Evolutionary conservation across 2,329 filamentous ascomycete species (phyloP).

Genomic region (Eurotiales sp.): DNA sequence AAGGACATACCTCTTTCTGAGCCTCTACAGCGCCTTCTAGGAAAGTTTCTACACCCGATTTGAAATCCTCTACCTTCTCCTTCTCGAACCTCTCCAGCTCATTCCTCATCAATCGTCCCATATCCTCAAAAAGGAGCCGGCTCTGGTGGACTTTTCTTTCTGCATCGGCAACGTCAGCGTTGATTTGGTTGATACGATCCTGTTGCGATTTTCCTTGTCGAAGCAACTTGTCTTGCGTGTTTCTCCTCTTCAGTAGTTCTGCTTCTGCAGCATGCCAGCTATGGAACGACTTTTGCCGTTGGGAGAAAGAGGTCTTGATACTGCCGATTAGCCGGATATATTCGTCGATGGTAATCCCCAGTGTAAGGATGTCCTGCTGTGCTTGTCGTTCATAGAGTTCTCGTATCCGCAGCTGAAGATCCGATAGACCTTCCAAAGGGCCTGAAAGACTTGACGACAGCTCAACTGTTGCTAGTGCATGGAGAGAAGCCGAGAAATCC

Average conservation of each 20-base stretch:
- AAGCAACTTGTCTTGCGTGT: conserved; percentile 88
- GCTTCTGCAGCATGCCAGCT: conserved; percentile 89
- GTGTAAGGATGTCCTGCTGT: conserved; percentile 91
- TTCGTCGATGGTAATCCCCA: conserved; percentile 96
- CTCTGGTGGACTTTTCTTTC: conserved; percentile 91
- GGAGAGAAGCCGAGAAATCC: conserved; percentile 90
- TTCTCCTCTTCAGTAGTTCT: conserved; percentile 84
- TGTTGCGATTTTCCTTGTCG: conserved; percentile 94
- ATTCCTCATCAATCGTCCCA: conserved; percentile 86
- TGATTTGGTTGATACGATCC: conserved; percentile 86
- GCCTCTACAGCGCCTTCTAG: conserved; percentile 95
- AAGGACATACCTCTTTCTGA: conserved; percentile 83
- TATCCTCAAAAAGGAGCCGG: conserved; percentile 88
- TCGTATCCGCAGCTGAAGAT: conserved; percentile 87
- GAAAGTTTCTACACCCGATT: conserved; percentile 96
- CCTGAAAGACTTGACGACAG: conserved; percentile 83
- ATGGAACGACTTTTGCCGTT: conserved; percentile 93
- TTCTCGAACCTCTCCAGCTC: conserved; percentile 92
- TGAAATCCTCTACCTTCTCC: conserved; percentile 99
- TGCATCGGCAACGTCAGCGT: conserved; percentile 89
- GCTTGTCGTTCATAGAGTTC: conserved; percentile 96
- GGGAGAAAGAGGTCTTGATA: conserved; percentile 86
- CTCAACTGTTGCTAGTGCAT: conserved; percentile 87
- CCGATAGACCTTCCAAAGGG: conserved; percentile 85
- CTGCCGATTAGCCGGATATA: conserved; percentile 95